Percentiles rank a stretch among this genome's conserved stretches.
phyloP scores from a whole-genome alignment of 805 yeast genomes.

The Kodamaea sagamina region DNA sequence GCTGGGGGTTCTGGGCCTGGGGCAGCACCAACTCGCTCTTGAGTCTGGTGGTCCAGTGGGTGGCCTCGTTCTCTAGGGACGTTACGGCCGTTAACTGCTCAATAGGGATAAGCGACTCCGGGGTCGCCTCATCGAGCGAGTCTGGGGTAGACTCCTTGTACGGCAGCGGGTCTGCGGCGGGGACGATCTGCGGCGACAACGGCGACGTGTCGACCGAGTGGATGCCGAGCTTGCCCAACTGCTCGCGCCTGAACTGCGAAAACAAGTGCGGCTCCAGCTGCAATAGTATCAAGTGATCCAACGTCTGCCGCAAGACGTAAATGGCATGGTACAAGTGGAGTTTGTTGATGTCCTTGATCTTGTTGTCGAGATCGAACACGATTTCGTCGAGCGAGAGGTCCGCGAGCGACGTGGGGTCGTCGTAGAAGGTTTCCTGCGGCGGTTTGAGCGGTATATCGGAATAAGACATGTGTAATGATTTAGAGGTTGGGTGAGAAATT shows the following conservation, averaged over 20 bases:
- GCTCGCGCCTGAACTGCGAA: conserved; percentile 27
- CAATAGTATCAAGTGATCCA: conserved; percentile 35
- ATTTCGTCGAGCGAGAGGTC: conserved; percentile 38
- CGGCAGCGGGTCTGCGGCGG: background rate
- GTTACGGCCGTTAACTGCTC: conserved; percentile 23
- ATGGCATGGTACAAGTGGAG: conserved; percentile 40
- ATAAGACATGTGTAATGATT: conserved; percentile 2
- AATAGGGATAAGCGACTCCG: conserved; percentile 20
- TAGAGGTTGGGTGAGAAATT: background rate
- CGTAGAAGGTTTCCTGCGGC: conserved; percentile 42
- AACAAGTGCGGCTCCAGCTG: conserved; percentile 27
- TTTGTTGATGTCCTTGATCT: conserved; percentile 34
- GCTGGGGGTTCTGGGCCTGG: conserved; percentile 28
- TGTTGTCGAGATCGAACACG: conserved; percentile 33
- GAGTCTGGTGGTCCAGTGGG: conserved; percentile 18
- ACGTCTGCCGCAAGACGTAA: conserved; percentile 28
- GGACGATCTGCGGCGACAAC: conserved; percentile 6
- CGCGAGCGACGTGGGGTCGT: conserved; percentile 36
- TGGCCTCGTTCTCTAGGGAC: conserved; percentile 16
- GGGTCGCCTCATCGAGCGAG: conserved; percentile 12
- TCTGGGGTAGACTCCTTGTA: conserved; percentile 23
- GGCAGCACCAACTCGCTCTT: conserved; percentile 23
- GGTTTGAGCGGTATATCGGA: conserved; percentile 40
- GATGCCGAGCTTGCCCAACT: conserved; percentile 22
- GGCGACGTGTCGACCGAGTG: conserved; percentile 3